Conservation (phyloP, 805 yeast genomes). For the Sungouiella thailandica region DNA sequence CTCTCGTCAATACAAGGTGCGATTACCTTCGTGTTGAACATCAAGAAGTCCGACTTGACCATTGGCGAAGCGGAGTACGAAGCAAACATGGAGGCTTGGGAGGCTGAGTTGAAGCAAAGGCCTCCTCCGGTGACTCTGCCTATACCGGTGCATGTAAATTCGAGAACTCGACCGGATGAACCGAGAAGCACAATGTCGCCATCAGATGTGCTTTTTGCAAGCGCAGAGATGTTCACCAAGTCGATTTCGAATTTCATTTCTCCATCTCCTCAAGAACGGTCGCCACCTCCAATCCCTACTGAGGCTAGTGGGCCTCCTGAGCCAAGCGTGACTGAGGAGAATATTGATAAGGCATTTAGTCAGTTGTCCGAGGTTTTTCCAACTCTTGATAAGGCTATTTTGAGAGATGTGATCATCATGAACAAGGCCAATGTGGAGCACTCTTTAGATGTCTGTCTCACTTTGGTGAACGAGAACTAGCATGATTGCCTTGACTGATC, state of each 20-base stretch:
- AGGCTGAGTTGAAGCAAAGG: constrained; percentile 24
- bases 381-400: constrained; percentile 57
- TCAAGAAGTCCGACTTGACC: constrained; percentile 55
- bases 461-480: no score
- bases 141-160: constrained; percentile 1
- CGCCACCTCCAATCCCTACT: no score
- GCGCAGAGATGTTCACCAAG: constrained; percentile 49
- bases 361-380: constrained; percentile 72
- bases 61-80: constrained; percentile 56
- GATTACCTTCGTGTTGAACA: constrained; percentile 64
- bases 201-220: constrained; percentile 33
- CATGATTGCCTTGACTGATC: no score
- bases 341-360: constrained; percentile 28
- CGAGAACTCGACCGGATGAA: no score
- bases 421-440: constrained; percentile 65
- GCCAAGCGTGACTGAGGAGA: constrained; percentile 1
- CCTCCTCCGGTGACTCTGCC: constrained; percentile 4
- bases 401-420: constrained; percentile 64
- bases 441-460: constrained; percentile 61
- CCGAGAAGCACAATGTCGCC: constrained; percentile 37
- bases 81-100: constrained; percentile 50
- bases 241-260: constrained; percentile 41
- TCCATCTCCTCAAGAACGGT: constrained; percentile 27
- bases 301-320: constrained; percentile 2
- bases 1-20: constrained; percentile 90